Percentiles rank a stretch among this genome's conserved stretches.
phyloP scores from a whole-genome alignment of 345 rosid genomes.

The Camelina laxa region DNA sequence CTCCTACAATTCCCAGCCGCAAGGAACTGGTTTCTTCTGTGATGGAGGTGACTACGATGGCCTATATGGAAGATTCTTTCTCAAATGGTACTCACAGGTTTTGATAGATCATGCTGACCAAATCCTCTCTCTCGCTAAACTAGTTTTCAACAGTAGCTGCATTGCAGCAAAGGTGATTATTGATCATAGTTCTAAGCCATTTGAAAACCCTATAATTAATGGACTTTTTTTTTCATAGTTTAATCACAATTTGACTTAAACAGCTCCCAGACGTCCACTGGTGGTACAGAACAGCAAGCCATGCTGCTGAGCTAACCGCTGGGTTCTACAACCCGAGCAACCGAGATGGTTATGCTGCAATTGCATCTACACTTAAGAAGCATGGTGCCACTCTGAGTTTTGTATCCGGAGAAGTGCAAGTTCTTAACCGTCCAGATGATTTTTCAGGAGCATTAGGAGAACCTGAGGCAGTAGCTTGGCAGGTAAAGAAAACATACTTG shows the following conservation, averaged over 20 bases:
- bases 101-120: slow-evolving; percentile 81
- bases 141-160: slow-evolving; percentile 76
- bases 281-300: slow-evolving; percentile 98
- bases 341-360: slow-evolving; percentile 85
- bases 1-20: slow-evolving; percentile 82
- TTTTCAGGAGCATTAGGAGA: slow-evolving; percentile 64
- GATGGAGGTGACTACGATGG: slow-evolving; percentile 97
- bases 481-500: slow-evolving; percentile 51
- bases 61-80: slow-evolving; percentile 93
- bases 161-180: slow-evolving; percentile 84
- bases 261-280: slow-evolving; percentile 95
- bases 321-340: slow-evolving; percentile 92
- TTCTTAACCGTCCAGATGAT: slow-evolving; percentile 64
- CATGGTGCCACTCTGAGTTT: slow-evolving; percentile 75
- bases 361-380: slow-evolving; percentile 70
- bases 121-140: slow-evolving; percentile 80
- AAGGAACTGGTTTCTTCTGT: slow-evolving; percentile 90
- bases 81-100: slow-evolving; percentile 85
- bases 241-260: slow-evolving; percentile 53
- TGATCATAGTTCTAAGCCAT: slow-evolving; percentile 32
- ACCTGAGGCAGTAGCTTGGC: slow-evolving; percentile 87
- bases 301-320: slow-evolving; percentile 94
- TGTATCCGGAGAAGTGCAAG: slow-evolving; percentile 60
- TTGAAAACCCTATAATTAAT: neutral
- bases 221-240: slow-evolving; percentile 17